A percentile compares a stretch with the other conserved stretches of the same genome.
Evolutionary conservation across 768 basidiomycete genomes (phyloP).

Genomic region (Amanita polypyramis): DNA sequence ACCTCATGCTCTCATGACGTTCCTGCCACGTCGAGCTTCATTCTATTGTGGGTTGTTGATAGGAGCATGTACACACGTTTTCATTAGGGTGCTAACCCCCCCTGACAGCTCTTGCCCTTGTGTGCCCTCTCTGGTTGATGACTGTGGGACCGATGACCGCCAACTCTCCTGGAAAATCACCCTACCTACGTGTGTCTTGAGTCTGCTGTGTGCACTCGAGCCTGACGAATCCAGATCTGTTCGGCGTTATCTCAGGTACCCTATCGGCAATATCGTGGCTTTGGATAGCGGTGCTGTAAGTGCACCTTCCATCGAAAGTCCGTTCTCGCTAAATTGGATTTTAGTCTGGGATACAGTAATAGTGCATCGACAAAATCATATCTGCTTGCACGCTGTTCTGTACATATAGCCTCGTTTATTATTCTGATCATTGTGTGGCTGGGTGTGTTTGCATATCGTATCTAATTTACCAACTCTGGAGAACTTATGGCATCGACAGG

Average conservation of each 20-base stretch:
- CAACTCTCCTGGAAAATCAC: conserved; percentile 21
- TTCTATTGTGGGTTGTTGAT: conserved; percentile 3
- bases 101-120: neutral
- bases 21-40: neutral
- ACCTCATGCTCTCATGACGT: neutral
- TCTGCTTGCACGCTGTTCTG: conserved; percentile 20
- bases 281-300: conserved; percentile 24
- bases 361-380: conserved; percentile 18
- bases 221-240: conserved; percentile 15
- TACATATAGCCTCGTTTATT: conserved; percentile 23
- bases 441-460: conserved; percentile 13
- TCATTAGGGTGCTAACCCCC: no score
- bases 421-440: conserved; percentile 21
- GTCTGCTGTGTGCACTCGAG: neutral
- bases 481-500: conserved; percentile 11
- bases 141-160: conserved; percentile 21
- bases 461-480: neutral
- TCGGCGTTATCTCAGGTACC: conserved; percentile 21
- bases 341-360: conserved; percentile 20
- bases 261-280: conserved; percentile 22
- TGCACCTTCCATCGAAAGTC: neutral
- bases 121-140: neutral
- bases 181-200: conserved; percentile 18
- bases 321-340: neutral
- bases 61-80: neutral